Evolutionary conservation across 2,329 filamentous ascomycete genomes (phyloP), one percentile per base, ranked within the genome.

Genomic region (Herpotrichia juniperi): DNA sequence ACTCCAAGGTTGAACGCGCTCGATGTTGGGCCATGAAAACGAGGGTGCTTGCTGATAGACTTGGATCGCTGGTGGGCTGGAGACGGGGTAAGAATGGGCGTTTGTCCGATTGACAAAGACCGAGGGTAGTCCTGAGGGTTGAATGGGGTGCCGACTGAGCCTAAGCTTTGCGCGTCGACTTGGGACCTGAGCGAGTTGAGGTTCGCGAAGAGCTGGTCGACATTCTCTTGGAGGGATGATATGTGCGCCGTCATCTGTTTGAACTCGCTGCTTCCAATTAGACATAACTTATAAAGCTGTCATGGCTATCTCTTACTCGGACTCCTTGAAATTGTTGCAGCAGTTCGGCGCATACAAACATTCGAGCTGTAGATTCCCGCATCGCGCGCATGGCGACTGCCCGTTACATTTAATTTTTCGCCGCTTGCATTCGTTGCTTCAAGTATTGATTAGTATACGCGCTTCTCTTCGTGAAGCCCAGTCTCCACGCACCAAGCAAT

Each of bases 321-420:
- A 92, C 66, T 97, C 93, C 73, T 93, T 94, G 81, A 96, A 92
- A 73, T 85, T 91, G 78, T 85, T 93, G 71, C 85, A 87, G 76
- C 85, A 87, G 65, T 87, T 88, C 4, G 85, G 84, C 54, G 84
- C 83, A 75, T 88, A 88, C 52, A 84, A 74, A 66, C 83, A 88
- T 66, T 87, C 84, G 53, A 87, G 77, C 51, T 78, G 81, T 49
- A 87, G 76, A 69, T 87, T 86, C 22, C 84, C 85, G 69, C 85
- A 88, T 58, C 85, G 78, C 63, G 86, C 83, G 63, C 85, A 88
- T 11, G 85, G 85, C 12, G 79, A 81, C 67, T 87, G 81, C 35
- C 85, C 85, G 72, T 87, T 87, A 74, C 85, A 87, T 58, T 87
- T 87, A 69, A 88, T 87, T 75, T 88, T 87, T 50, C 85, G 80